A percentile compares a stretch with the other conserved stretches of the same genome.
Conservation (phyloP, 164 flowering plant species). For the Annona cherimola region DNA sequence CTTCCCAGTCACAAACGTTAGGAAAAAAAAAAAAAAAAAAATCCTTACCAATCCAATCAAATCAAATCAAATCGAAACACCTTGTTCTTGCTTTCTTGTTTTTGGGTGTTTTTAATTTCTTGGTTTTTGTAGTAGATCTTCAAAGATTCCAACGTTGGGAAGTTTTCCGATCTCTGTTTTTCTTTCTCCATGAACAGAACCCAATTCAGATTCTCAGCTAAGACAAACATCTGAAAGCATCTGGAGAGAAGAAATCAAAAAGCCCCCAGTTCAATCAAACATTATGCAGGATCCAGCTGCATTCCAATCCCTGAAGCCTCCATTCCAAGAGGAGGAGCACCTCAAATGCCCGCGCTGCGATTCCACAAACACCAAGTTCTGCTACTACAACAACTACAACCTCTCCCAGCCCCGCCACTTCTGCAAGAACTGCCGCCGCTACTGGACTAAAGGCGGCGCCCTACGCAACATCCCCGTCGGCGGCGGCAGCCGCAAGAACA, state of each 20-base stretch:
- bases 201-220: background rate
- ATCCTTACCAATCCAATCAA: background rate
- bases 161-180: background rate
- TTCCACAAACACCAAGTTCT: conserved; percentile 68
- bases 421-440: conserved; percentile 31
- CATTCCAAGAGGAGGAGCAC: conserved; percentile 56
- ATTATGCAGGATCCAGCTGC: conserved; percentile 57
- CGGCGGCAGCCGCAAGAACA: conserved; percentile 46
- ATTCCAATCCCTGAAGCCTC: conserved; percentile 42
- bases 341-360: conserved; percentile 80
- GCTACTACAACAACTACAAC: conserved; percentile 36
- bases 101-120: background rate
- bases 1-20: too few relatives aligned
- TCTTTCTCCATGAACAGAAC: background rate
- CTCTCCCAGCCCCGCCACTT: conserved; percentile 34
- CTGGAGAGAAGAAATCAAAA: background rate
- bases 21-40: too few relatives aligned
- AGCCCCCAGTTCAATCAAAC: background rate
- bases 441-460: conserved; percentile 38
- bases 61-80: background rate
- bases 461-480: conserved; percentile 82
- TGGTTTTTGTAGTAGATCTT: background rate
- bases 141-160: background rate
- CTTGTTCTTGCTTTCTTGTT: background rate
- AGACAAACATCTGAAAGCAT: background rate